Percentiles rank a stretch among this genome's conserved stretches.
These are phyloP conservation scores for Lyophyllum decastes DNA, from an alignment of 768 basidiomycete genomes.

Conservation along the genomic window DNA sequence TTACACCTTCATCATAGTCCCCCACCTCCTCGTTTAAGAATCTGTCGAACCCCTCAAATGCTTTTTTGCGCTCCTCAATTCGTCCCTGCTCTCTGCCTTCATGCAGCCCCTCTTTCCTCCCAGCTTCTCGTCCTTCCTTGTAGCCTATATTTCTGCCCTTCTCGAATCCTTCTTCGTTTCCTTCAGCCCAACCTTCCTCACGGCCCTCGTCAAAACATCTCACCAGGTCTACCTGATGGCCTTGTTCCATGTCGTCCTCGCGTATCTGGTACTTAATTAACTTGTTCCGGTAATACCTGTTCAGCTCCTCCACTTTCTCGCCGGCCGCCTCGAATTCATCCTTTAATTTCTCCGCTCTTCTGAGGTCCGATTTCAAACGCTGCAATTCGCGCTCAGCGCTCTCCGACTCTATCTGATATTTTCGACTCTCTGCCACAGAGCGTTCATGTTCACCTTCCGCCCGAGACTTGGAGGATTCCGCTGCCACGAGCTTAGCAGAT, in stretches of 20 bases:
- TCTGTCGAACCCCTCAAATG: conserved; percentile 58
- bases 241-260: conserved; percentile 44
- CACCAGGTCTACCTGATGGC: conserved; percentile 37
- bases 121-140: conserved; percentile 41
- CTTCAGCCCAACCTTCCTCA: conserved; percentile 37
- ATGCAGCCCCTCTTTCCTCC: conserved; percentile 27
- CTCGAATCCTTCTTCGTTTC: conserved; percentile 38
- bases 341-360: conserved; percentile 32
- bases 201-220: conserved; percentile 45
- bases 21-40: conserved; percentile 50
- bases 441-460: conserved; percentile 28
- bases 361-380: conserved; percentile 34
- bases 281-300: conserved; percentile 42
- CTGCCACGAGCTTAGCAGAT: conserved; percentile 33
- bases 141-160: conserved; percentile 45
- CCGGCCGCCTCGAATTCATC: conserved; percentile 45
- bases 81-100: conserved; percentile 45
- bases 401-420: conserved; percentile 49
- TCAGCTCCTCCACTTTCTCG: conserved; percentile 42
- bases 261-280: conserved; percentile 46
- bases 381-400: conserved; percentile 43
- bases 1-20: conserved; percentile 23
- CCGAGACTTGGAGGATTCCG: conserved; percentile 43
- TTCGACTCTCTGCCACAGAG: conserved; percentile 42
- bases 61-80: conserved; percentile 52